These are phyloP conservation scores for Kalmusia sp. DNA, from an alignment of 2,329 filamentous ascomycete species.

Conservation along the genomic window DNA sequence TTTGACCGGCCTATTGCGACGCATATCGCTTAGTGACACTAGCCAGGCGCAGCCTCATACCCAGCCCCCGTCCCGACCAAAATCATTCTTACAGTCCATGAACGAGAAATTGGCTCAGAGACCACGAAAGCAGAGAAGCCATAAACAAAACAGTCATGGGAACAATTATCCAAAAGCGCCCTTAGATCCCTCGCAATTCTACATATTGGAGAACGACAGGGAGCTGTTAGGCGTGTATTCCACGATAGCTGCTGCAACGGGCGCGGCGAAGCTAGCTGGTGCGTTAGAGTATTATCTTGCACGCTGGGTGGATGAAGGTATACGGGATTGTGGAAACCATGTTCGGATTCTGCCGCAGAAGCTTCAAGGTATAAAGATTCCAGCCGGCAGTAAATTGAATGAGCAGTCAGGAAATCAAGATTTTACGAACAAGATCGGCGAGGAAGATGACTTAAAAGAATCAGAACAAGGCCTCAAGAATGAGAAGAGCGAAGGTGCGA, in stretches of 20 bases:
- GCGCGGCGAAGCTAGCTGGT: not conserved
- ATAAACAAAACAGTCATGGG: not conserved
- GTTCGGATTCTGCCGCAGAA: not conserved
- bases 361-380: not conserved
- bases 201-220: not conserved
- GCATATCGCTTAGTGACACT: not conserved
- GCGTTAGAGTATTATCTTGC: not conserved
- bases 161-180: not conserved
- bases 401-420: not conserved
- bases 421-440: not conserved
- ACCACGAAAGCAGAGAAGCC: not conserved
- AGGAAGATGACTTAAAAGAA: not conserved
- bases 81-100: not conserved
- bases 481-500: not conserved
- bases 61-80: not conserved
- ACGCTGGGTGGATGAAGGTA: not conserved
- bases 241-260: not conserved
- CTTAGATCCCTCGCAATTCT: not conserved
- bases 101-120: slow-evolving; percentile 1
- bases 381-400: not conserved
- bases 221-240: not conserved
- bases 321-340: not conserved
- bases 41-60: not conserved
- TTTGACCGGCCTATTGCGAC: not conserved
- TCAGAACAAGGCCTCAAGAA: not conserved